phyloP scores from a whole-genome alignment of 148 eudicot genomes.

The Fagopyrum esculentum region DNA sequence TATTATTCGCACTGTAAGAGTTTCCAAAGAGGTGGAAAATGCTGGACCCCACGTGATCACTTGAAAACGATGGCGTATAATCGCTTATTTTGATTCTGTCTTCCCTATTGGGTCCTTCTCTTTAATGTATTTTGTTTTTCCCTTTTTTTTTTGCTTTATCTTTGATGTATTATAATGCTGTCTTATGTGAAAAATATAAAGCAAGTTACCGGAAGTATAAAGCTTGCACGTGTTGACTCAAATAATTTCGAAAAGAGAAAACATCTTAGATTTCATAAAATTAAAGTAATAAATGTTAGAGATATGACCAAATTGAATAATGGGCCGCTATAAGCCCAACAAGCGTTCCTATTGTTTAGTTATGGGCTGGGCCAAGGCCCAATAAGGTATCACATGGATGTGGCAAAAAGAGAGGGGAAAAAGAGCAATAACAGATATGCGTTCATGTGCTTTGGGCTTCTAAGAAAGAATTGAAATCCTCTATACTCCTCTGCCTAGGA shows the following conservation, averaged over 20 bases:
- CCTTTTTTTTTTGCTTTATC: neutral
- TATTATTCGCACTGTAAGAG: neutral
- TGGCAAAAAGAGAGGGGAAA: neutral
- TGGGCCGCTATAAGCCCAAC: neutral
- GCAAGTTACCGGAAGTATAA: no score
- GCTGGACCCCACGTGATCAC: constrained; percentile 3
- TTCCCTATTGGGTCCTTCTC: neutral
- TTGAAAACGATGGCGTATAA: neutral
- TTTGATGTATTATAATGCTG: no score
- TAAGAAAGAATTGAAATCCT: constrained; percentile 52
- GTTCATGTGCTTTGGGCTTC: constrained; percentile 43
- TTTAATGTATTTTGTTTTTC: neutral
- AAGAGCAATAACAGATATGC: neutral
- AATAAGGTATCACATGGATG: neutral
- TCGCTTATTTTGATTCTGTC: neutral
- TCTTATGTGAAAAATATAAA: no score
- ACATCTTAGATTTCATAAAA: neutral
- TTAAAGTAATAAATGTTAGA: neutral
- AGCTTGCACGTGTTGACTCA: no score
- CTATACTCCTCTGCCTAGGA: constrained; percentile 32
- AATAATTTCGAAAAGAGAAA: neutral
- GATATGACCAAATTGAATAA: neutral
- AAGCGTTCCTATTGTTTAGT: neutral
- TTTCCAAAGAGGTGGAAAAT: neutral
- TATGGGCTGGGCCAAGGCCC: neutral